Conservation (phyloP, 768 basidiomycete species). For the Pleurotus tuoliensis region DNA sequence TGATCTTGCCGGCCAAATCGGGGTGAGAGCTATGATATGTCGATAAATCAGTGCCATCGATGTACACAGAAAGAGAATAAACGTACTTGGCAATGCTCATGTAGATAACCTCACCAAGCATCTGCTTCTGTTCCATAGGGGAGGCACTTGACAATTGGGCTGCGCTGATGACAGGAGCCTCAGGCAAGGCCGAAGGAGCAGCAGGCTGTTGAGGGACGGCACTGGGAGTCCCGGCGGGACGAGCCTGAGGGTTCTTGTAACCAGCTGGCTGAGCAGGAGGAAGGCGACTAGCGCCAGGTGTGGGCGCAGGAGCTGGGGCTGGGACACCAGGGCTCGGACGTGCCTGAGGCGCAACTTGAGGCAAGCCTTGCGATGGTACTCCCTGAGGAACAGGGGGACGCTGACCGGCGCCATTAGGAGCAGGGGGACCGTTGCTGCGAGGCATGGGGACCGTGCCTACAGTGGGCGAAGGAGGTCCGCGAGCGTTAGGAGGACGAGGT, state of each 20-base stretch:
- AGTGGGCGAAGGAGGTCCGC: constrained; percentile 71
- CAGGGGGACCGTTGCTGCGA: constrained; percentile 59
- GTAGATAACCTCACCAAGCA: constrained; percentile 96
- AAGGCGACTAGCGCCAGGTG: constrained; percentile 37
- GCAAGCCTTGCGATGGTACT: constrained; percentile 29
- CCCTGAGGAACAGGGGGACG: constrained; percentile 48
- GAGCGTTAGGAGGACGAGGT: constrained; percentile 59
- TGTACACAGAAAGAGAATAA: constrained; percentile 6
- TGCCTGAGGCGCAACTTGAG: constrained; percentile 25
- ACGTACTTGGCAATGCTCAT: constrained; percentile 82
- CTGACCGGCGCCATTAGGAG: constrained; percentile 47
- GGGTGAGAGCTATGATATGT: constrained; percentile 61
- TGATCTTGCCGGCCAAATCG: constrained; percentile 96
- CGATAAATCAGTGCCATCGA: constrained; percentile 3
- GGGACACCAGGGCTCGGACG: constrained; percentile 10
- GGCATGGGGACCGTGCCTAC: constrained; percentile 60
- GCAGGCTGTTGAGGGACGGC: constrained; percentile 38
- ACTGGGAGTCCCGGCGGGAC: constrained; percentile 29
- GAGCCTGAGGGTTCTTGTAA: constrained; percentile 32
- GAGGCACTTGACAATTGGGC: constrained; percentile 55
- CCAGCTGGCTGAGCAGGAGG: constrained; percentile 31
- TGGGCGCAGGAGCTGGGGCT: constrained; percentile 37
- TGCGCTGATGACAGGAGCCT: constrained; percentile 41
- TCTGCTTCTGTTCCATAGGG: constrained; percentile 94
- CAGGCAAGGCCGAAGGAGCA: constrained; percentile 28